Conservation (phyloP, 176 grass and related monocot genomes). For the Eleusine coracana region DNA sequence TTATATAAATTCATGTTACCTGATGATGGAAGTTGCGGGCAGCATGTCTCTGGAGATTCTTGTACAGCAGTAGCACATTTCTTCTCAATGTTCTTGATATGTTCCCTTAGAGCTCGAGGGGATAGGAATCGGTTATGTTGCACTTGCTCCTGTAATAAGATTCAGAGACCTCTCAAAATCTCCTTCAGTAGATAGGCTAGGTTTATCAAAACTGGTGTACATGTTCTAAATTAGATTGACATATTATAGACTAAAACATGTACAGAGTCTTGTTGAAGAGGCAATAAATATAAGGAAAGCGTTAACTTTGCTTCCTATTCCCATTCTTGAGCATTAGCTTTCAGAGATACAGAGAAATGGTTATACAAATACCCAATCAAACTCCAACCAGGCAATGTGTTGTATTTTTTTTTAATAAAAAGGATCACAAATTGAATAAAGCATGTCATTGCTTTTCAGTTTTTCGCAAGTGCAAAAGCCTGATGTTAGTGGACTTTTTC, state of each 20-base stretch:
- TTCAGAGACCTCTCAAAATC: slow-evolving; percentile 22
- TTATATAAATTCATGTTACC: slow-evolving; percentile 32
- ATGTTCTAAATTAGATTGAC: neutral
- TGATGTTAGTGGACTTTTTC: neutral
- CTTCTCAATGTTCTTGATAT: slow-evolving; percentile 57
- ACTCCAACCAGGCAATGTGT: neutral
- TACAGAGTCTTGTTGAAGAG: neutral
- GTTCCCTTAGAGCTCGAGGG: slow-evolving; percentile 54
- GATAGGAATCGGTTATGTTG: slow-evolving; percentile 53
- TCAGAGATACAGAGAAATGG: neutral
- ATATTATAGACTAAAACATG: neutral
- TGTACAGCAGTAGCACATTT: slow-evolving; percentile 22
- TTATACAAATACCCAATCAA: neutral
- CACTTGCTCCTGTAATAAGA: slow-evolving; percentile 57
- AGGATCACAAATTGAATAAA: neutral
- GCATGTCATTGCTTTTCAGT: neutral
- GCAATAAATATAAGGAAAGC: neutral
- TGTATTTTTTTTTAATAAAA: neutral
- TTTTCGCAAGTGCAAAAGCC: neutral
- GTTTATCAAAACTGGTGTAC: neutral
- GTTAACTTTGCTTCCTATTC: neutral
- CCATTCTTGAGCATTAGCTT: neutral
- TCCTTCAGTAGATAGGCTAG: neutral
- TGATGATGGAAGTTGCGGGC: slow-evolving; percentile 26
- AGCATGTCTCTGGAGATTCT: neutral